Evolutionary conservation across 257 asterid genomes (phyloP), one percentile per base, ranked within the genome.

Genomic region (Lavandula angustifolia): DNA sequence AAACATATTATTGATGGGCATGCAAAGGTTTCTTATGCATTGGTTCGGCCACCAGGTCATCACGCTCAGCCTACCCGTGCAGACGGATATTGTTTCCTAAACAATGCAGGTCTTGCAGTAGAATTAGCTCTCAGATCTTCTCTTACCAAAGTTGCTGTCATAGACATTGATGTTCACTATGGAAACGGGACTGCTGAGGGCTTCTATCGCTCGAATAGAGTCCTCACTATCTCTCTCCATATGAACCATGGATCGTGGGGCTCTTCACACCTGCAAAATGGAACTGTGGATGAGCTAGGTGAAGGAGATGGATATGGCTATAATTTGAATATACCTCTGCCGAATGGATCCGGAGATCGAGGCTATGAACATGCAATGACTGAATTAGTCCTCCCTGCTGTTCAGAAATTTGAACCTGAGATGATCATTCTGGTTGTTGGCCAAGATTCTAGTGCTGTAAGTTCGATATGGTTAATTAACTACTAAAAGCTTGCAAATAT

Each of bases 211-310:
- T 81, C 94, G 5, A 76, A 84, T 55, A 77, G 71, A 67, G 96
- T 89, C 44, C 95, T 92, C 22, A 85, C 99, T 0, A 72, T 89
- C 38, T 89, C 99, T 11, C 89, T 92, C 50, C 99, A 92, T 61
- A 92, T 92, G 99, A 84, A 87, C 67, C 99, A 89, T 52, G 97
- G 96, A 60, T 87, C 97, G 3, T 92, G 99, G 97, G 99, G 99
- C n/a, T 85, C 95, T 7, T 87, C 97, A 12, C 97, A 92, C 83
- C 96, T 95, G 0, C 97, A 92, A 63, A 75, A 46, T 29, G 99
- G 99, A 62, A 62, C 76, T 7, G 67, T 89, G 42, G 87, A 87
- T 48, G 99, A 89, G 81, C 81, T 92, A 13, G 99, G 97, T n/a
- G 84, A 83, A 73, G 95, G 78, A 6, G 66, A 78, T 62, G 99